These are phyloP conservation scores for Cladophialophora carrionii DNA, from an alignment of 2,329 filamentous ascomycete genomes.

Conservation along the genomic window DNA sequence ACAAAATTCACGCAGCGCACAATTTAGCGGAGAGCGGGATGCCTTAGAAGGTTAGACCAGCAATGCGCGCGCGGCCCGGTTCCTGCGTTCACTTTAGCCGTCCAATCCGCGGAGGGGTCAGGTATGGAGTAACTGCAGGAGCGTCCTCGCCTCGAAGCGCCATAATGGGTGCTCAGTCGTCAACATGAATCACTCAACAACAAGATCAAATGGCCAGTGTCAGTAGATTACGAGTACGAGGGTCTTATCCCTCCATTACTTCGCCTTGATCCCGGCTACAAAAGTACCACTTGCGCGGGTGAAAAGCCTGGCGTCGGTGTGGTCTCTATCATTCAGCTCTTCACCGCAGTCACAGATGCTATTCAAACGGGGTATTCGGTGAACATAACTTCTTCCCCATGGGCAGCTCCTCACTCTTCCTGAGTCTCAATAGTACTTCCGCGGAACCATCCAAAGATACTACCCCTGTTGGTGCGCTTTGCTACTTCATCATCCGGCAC, in stretches of 20 bases:
- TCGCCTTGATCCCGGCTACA: background rate
- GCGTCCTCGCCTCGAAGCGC: no score
- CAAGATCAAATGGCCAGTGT: background rate
- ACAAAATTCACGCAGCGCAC: conserved; percentile 5
- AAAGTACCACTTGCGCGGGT: background rate
- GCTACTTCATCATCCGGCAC: conserved; percentile 50
- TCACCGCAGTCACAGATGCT: background rate
- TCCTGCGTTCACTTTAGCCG: background rate
- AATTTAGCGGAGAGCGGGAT: background rate
- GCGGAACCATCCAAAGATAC: conserved; percentile 52
- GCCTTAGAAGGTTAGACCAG: background rate
- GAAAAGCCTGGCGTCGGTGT: background rate
- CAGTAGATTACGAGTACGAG: background rate
- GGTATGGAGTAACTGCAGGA: background rate
- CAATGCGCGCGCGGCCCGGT: background rate
- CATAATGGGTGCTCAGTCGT: background rate
- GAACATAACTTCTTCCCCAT: background rate
- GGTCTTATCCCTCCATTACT: background rate
- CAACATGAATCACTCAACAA: background rate
- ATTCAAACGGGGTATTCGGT: background rate
- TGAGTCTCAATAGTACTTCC: conserved; percentile 32
- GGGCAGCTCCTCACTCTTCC: conserved; percentile 19
- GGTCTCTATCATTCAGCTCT: background rate
- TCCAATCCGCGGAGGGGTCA: background rate
- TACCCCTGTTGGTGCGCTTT: conserved; percentile 52